A percentile compares a stretch with the other conserved stretches of the same genome.
phyloP scores from a whole-genome alignment of 169 alveolate genomes.

The Neospora caninum region DNA sequence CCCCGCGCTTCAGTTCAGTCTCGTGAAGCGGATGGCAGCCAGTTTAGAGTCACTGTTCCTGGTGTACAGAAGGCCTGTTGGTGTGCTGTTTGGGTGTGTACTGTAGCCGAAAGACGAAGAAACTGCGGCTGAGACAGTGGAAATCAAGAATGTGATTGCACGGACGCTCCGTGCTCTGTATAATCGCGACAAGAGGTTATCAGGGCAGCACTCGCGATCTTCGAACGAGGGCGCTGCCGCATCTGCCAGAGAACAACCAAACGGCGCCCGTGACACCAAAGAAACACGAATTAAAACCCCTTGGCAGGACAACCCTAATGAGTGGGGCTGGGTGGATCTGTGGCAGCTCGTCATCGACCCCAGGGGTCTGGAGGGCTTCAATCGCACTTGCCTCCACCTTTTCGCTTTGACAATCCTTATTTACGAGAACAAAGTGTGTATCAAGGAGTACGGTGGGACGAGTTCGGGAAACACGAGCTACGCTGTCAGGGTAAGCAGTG shows the following conservation, averaged over 20 bases:
- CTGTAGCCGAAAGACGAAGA: neutral
- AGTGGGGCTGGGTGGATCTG: conserved; percentile 19
- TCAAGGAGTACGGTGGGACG: neutral
- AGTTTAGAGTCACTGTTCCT: too few relatives aligned
- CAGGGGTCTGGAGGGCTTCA: conserved; percentile 34
- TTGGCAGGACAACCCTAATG: neutral
- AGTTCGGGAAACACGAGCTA: neutral
- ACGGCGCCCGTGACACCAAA: too few relatives aligned
- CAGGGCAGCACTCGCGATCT: neutral
- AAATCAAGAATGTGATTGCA: neutral
- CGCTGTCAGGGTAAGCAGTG: neutral
- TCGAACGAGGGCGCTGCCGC: too few relatives aligned
- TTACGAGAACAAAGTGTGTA: neutral
- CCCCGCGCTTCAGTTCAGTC: too few relatives aligned
- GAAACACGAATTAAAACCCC: too few relatives aligned
- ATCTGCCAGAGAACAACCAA: too few relatives aligned
- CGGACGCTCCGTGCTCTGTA: neutral
- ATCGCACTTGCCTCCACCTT: conserved; percentile 8
- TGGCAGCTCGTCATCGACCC: conserved; percentile 43
- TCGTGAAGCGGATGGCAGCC: too few relatives aligned
- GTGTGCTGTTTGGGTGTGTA: neutral
- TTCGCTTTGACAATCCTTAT: conserved; percentile 13
- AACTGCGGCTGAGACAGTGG: conserved; percentile 4
- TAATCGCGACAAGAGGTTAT: neutral
- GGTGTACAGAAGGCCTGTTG: too few relatives aligned